Evolutionary conservation across 129 eudicot species (phyloP), one percentile per base, ranked within the genome.

Genomic region (Pittosporum tobira): DNA sequence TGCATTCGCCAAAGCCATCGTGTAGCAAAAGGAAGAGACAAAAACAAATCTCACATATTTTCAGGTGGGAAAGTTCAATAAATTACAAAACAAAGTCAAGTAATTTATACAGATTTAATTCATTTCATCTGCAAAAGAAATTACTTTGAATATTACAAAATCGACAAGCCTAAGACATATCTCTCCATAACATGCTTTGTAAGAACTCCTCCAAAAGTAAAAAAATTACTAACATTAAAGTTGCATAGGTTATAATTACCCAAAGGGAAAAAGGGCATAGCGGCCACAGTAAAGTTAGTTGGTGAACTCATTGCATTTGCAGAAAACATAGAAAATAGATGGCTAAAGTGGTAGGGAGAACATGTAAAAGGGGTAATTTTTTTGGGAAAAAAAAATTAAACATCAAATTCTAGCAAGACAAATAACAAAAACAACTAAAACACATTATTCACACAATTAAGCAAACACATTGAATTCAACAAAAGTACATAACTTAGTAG

Each of bases 191-290:
- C 26, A 6, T 46, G 66, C 45, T 25, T 45, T 44, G 6, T 43
- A 20, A 46, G 66, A 40, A 29, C 51, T 25, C 66, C 61, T 16
- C 48, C 49, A 57, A 45, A 20, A 57, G 40, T 24, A 36, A 57
- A 28, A 57, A 34, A 9, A 29, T 55, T 26, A 23, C 11, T 5
- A n/a, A n/a, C n/a, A 57, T 49, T 57, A 53, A 67, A 57, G 52
- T 67, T 57, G 72, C 37, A 48, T 57, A 42, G 21, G 49, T 43
- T 36, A 56, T 57, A 30, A 57, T 67, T 44, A 26, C 34, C 34
- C 38, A 13, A 67, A 48, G 36, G 10, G 14, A 43, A 56, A 46
- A 53, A 56, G 20, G 61, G 61, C 27, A 43, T 48, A 63, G 6
- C 59, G 23, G 23, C 51, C 31, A 29, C 24, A 25, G 61, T 31